Percentiles rank a stretch among this genome's conserved stretches.
Conservation (phyloP, 1,284 basidiomycete species). For the Porodaedalea pini region DNA sequence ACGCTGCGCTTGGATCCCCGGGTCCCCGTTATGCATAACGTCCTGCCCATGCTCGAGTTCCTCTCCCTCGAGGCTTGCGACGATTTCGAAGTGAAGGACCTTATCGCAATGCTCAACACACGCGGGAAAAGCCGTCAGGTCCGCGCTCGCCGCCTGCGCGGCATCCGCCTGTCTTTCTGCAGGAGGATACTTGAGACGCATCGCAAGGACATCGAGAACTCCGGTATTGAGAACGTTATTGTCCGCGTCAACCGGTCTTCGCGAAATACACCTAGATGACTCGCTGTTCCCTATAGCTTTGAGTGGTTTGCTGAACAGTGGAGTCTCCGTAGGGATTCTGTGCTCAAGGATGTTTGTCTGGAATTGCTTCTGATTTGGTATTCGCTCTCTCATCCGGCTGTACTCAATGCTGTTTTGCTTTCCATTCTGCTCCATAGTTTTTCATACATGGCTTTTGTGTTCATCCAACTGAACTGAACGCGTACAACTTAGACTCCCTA, state of each 20-base stretch:
- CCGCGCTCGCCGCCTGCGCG: constrained; percentile 6
- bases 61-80: constrained; percentile 21
- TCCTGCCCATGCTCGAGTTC: constrained; percentile 19
- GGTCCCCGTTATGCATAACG: constrained; percentile 9
- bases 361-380: background rate
- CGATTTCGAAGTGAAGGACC: constrained; percentile 19
- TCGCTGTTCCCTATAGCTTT: background rate
- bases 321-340: background rate
- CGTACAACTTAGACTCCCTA: background rate
- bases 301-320: background rate
- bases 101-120: constrained; percentile 15
- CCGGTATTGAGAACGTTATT: constrained; percentile 20
- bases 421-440: background rate
- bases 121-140: constrained; percentile 1
- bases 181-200: constrained; percentile 14
- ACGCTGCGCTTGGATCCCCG: constrained; percentile 9
- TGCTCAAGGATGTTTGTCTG: background rate
- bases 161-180: constrained; percentile 19
- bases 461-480: background rate
- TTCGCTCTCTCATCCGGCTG: background rate
- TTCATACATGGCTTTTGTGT: background rate
- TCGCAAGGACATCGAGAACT: constrained; percentile 17
- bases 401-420: background rate
- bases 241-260: constrained; percentile 11
- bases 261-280: constrained; percentile 9